Evolutionary conservation across 169 alveolate species (phyloP).

Genomic region (Plasmodium vivax): DNA sequence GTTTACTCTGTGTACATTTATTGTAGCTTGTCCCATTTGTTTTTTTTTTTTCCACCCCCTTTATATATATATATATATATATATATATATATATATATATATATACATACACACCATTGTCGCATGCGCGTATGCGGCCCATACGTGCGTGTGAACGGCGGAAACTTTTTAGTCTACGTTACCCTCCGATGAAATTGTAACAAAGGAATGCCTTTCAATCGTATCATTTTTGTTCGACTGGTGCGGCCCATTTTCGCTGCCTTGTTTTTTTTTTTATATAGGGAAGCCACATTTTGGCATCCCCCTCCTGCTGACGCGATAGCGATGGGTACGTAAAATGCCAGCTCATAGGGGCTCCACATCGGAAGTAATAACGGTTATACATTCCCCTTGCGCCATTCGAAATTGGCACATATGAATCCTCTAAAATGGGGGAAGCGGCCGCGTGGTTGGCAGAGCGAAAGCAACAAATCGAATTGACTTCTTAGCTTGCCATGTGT

Average conservation of each 20-base stretch:
- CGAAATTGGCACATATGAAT: not conserved
- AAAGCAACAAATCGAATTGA: not conserved
- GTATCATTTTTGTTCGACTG: not conserved
- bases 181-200: not conserved
- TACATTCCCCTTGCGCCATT: not conserved
- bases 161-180: not conserved
- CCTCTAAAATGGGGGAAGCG: not conserved
- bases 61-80: no score
- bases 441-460: not conserved
- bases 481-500: not conserved
- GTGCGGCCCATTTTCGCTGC: not conserved
- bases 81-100: no score
- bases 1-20: not conserved
- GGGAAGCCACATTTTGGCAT: not conserved
- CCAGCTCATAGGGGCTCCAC: not conserved
- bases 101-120: not conserved
- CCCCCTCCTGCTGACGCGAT: not conserved
- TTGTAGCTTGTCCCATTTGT: constrained; percentile 3
- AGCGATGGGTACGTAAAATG: not conserved
- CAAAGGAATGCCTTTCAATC: not conserved
- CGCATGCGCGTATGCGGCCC: not conserved
- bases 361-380: not conserved
- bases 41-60: not conserved
- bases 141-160: not conserved
- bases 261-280: not conserved